Percentiles rank a stretch among this genome's conserved stretches.
Conservation (phyloP, 208 protist genomes). For the Naegleria fowleri region DNA sequence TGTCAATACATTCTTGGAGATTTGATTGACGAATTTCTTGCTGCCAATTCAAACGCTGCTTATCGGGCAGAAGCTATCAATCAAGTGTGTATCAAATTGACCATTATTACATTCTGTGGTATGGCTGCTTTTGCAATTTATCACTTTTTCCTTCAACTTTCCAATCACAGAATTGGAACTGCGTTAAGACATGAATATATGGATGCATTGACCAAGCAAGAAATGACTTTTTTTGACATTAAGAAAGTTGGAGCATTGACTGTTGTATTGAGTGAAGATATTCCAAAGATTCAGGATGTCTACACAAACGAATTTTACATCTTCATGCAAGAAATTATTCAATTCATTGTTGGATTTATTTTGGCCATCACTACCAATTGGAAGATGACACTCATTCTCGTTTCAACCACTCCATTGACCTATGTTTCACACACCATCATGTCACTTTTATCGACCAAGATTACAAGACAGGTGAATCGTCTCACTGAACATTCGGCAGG, state of each 20-base stretch:
- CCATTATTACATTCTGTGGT: not conserved
- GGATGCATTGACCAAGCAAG: not conserved
- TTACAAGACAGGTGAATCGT: not conserved
- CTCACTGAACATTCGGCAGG: not conserved
- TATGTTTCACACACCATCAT: not conserved
- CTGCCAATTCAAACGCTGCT: not conserved
- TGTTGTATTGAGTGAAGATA: not conserved
- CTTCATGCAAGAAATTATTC: not conserved
- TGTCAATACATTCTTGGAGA: not conserved
- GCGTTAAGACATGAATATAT: not conserved
- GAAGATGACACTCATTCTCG: not conserved
- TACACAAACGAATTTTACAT: not conserved
- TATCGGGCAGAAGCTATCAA: not conserved
- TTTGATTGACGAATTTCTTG: not conserved
- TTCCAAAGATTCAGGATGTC: not conserved
- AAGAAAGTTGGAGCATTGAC: not conserved
- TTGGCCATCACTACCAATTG: not conserved
- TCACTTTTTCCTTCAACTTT: not conserved
- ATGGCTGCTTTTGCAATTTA: not conserved
- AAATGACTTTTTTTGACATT: not conserved
- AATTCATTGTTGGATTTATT: slow-evolving; percentile 16
- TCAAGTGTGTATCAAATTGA: not conserved
- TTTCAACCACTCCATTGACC: not conserved
- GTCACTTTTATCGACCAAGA: not conserved
- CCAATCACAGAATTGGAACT: not conserved